Conservation (phyloP, 208 protist species). For the Leishmania martiniquensis region DNA sequence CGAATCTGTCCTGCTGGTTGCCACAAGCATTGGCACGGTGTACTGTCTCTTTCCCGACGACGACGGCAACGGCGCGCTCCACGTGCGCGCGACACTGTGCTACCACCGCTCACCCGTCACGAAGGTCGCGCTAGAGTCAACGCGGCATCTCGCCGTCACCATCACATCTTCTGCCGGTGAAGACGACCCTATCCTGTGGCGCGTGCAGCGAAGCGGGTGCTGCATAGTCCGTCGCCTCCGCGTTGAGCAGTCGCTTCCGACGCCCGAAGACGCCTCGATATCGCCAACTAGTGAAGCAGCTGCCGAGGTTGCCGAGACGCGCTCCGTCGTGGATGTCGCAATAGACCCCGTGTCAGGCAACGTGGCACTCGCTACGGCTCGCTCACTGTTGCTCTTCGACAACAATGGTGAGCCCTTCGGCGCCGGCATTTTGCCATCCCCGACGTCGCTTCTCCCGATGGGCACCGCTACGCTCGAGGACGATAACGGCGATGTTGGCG, state of each 20-base stretch:
- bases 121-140: conserved; percentile 50
- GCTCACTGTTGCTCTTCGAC: conserved; percentile 82
- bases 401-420: conserved; percentile 68
- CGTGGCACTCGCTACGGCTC: conserved; percentile 57
- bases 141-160: conserved; percentile 59
- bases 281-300: conserved; percentile 3
- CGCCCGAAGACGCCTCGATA: background rate
- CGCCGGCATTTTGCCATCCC: conserved; percentile 43
- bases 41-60: conserved; percentile 70
- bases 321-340: conserved; percentile 46
- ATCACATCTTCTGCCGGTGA: conserved; percentile 39
- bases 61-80: conserved; percentile 22
- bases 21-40: conserved; percentile 59
- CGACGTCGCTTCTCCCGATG: conserved; percentile 10
- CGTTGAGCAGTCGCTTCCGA: conserved; percentile 30
- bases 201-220: conserved; percentile 59
- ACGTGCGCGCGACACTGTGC: conserved; percentile 58
- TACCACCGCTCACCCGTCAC: conserved; percentile 68
- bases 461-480: conserved; percentile 47
- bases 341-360: conserved; percentile 48
- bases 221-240: conserved; percentile 49
- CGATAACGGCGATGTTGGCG: conserved; percentile 56
- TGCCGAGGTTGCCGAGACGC: conserved; percentile 7
- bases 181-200: conserved; percentile 80
- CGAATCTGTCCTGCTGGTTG: conserved; percentile 73